phyloP scores from a whole-genome alignment of 306 rosid species.

The Quercus gilva region DNA sequence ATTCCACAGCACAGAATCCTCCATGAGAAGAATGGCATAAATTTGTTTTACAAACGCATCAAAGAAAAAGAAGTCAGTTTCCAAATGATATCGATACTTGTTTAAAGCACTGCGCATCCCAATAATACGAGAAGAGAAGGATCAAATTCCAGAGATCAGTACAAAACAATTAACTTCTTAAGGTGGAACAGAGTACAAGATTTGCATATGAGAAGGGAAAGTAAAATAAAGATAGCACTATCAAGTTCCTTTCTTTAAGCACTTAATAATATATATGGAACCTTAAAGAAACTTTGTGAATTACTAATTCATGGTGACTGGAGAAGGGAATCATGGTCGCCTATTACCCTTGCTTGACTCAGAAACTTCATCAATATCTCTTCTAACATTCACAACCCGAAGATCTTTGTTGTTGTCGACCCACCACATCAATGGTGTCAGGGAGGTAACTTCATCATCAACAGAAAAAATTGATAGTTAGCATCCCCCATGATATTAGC shows the following conservation, averaged over 20 bases:
- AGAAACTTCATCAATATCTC: neutral
- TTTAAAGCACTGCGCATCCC: neutral
- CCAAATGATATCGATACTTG: neutral
- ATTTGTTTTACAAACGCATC: neutral
- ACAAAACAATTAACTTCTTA: neutral
- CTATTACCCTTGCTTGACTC: neutral
- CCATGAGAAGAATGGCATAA: neutral
- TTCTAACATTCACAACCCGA: constrained; percentile 56
- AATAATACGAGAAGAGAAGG: neutral
- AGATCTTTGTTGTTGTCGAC: constrained; percentile 56
- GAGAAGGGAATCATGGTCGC: neutral
- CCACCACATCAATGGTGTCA: constrained; percentile 51
- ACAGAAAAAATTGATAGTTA: neutral
- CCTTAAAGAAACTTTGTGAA: neutral
- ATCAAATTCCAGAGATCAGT: neutral
- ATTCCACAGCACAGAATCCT: neutral
- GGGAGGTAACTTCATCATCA: constrained; percentile 47
- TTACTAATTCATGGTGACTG: neutral
- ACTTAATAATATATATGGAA: neutral
- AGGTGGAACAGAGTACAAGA: neutral
- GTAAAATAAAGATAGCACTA: neutral
- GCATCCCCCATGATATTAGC: neutral
- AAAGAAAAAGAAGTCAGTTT: neutral
- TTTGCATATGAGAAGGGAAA: neutral
- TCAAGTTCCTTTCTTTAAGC: neutral